These are phyloP conservation scores for Colletotrichum melonis DNA, from an alignment of 2,329 filamentous ascomycete genomes.

Conservation along the genomic window DNA sequence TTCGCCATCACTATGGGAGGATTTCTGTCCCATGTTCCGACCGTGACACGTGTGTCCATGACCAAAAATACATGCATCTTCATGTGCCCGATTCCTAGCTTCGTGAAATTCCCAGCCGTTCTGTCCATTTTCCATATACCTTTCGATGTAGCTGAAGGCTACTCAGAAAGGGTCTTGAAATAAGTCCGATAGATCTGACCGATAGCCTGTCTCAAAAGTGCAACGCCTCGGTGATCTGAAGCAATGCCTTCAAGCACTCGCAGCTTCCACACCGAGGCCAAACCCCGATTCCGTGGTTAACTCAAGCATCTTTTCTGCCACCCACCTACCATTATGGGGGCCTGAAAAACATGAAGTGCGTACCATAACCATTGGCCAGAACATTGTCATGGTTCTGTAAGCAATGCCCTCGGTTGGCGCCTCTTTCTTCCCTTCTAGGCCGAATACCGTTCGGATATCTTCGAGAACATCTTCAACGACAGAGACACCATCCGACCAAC, in stretches of 20 bases:
- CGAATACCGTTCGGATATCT: slow-evolving; percentile 23
- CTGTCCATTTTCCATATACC: background rate
- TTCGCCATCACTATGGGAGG: background rate
- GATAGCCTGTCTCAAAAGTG: background rate
- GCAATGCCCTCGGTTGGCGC: slow-evolving; percentile 2
- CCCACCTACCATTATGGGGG: slow-evolving; percentile 15
- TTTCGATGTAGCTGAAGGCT: background rate
- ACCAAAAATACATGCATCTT: background rate
- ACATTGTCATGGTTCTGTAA: slow-evolving; percentile 31
- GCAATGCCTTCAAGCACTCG: background rate
- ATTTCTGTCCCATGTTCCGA: background rate
- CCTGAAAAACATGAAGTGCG: slow-evolving; percentile 23
- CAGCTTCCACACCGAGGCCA: slow-evolving; percentile 14
- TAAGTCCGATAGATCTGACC: background rate
- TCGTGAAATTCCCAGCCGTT: background rate
- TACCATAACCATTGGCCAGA: slow-evolving; percentile 27
- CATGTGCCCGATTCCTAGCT: background rate
- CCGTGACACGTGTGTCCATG: background rate
- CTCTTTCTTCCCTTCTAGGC: slow-evolving; percentile 16
- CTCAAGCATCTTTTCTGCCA: slow-evolving; percentile 25
- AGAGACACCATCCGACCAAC: slow-evolving; percentile 9
- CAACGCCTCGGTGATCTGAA: background rate
- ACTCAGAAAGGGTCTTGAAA: background rate
- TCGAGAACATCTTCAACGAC: slow-evolving; percentile 6
- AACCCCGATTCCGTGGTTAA: slow-evolving; percentile 24